Evolutionary conservation across 2,329 filamentous ascomycete species (phyloP).

Genomic region (Exserohilum rostratum): DNA sequence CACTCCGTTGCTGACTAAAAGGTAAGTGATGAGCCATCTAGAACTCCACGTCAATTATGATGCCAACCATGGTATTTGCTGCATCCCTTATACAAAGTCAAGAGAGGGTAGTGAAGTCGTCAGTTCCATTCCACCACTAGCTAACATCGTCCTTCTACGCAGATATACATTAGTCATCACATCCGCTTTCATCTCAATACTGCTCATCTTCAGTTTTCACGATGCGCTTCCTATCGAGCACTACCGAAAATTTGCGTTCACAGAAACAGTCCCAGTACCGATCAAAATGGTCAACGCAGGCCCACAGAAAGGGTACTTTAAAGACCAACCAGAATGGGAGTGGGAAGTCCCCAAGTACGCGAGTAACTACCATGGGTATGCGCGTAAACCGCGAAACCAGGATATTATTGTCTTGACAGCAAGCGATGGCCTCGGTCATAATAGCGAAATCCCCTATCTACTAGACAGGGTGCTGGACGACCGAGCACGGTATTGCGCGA

Average conservation of each 20-base stretch:
- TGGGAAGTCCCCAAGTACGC: conserved; percentile 36
- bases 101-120: too few relatives aligned
- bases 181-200: conserved; percentile 23
- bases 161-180: conserved; percentile 32
- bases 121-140: not conserved
- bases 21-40: too few relatives aligned
- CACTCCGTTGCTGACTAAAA: too few relatives aligned
- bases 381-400: conserved; percentile 39
- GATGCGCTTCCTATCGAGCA: conserved; percentile 33
- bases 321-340: conserved; percentile 40
- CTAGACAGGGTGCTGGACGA: conserved; percentile 44
- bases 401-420: conserved; percentile 50
- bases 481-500: conserved; percentile 45
- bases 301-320: conserved; percentile 41
- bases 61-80: too few relatives aligned
- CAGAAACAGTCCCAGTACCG: conserved; percentile 21
- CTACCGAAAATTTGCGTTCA: conserved; percentile 34
- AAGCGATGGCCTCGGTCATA: conserved; percentile 51
- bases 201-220: conserved; percentile 34
- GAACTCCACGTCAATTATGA: too few relatives aligned
- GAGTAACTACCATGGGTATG: conserved; percentile 37
- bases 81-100: too few relatives aligned
- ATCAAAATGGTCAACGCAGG: conserved; percentile 27
- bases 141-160: not conserved
- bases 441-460: conserved; percentile 48